These are phyloP conservation scores for Candida awuae DNA, from an alignment of 805 yeast genomes.

Conservation along the genomic window DNA sequence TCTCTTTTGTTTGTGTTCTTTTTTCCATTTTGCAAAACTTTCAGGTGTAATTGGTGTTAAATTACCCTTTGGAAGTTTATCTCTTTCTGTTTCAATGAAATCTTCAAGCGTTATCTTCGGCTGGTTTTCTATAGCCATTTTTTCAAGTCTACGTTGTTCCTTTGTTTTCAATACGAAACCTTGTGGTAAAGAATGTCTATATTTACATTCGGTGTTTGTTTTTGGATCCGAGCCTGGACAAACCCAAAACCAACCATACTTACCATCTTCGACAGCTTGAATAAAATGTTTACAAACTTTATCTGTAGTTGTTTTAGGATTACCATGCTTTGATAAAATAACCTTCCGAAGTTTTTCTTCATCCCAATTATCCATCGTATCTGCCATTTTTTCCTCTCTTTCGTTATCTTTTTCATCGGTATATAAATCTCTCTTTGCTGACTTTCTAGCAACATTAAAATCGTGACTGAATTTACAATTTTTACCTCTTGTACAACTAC, in stretches of 20 bases:
- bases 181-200: slow-evolving; percentile 91
- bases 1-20: slow-evolving; percentile 53
- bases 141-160: slow-evolving; percentile 88
- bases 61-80: slow-evolving; percentile 61
- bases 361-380: slow-evolving; percentile 96
- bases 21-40: slow-evolving; percentile 77
- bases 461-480: slow-evolving; percentile 94
- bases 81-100: slow-evolving; percentile 89
- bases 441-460: slow-evolving; percentile 74
- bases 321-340: slow-evolving; percentile 87
- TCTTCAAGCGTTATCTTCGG: slow-evolving; percentile 94
- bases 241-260: slow-evolving; percentile 98
- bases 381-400: slow-evolving; percentile 49
- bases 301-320: slow-evolving; percentile 88
- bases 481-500: slow-evolving; percentile 75
- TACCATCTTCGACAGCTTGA: slow-evolving; percentile 94
- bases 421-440: slow-evolving; percentile 84
- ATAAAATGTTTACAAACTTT: slow-evolving; percentile 89
- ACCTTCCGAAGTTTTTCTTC: slow-evolving; percentile 88
- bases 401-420: slow-evolving; percentile 65
- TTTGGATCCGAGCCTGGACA: slow-evolving; percentile 89
- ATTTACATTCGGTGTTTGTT: slow-evolving; percentile 58
- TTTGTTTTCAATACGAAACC: slow-evolving; percentile 96
- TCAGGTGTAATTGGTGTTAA: slow-evolving; percentile 84
- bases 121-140: slow-evolving; percentile 70